Base-by-base conservation (phyloP, 2,329 filamentous ascomycete species). In the Exserohilum rostratum region DNA sequence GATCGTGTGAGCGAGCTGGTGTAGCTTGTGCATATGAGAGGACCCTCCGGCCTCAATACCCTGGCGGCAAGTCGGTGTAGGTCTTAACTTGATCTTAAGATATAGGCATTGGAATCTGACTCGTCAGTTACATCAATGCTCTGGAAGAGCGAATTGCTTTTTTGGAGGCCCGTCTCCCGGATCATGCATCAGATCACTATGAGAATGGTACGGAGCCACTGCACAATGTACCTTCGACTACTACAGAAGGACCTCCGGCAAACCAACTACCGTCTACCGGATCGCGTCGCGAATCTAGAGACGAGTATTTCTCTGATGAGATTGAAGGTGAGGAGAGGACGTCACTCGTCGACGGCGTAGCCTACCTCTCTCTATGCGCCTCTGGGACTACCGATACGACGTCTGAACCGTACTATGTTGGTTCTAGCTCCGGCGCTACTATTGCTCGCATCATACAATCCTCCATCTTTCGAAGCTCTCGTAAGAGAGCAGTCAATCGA, bases 391-490 rank as follows among this genome's bases (percentile, higher is more conserved):
- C 65, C 30, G 64, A 68, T 35, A 56, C 60, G 15, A 55, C 54
- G 2, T 57, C 55, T 33, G 65, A 67, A 38, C 67, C 65, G 6
- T 68, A 62, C 48, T 69, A 69, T 43, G 62, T 69, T 25, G 67
- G 67, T 5, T 67, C 65, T 10, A 68, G 65, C 47, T 68, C 67
- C 31, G 67, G 67, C 9, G 67, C 67, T 44, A 64, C 62, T 9
- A 69, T 69, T 52, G 67, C 67, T 51, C 61, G 64, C 27, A 57
- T 67, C 31, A 67, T 69, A 12, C 65, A 68, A 18, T 67, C 67
- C 12, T 61, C 61, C 2, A 67, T 69, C 11, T 69, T 65, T 30
- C 60, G 61, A 29, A 53, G 50, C 11, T 43, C 55, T 15, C 35
- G 50, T 6, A 42, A 52, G 39, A 55, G 39, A 51, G 29, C 48